Base-by-base conservation (phyloP, 129 eudicot species). In the Chrysanthemum seticuspe region DNA sequence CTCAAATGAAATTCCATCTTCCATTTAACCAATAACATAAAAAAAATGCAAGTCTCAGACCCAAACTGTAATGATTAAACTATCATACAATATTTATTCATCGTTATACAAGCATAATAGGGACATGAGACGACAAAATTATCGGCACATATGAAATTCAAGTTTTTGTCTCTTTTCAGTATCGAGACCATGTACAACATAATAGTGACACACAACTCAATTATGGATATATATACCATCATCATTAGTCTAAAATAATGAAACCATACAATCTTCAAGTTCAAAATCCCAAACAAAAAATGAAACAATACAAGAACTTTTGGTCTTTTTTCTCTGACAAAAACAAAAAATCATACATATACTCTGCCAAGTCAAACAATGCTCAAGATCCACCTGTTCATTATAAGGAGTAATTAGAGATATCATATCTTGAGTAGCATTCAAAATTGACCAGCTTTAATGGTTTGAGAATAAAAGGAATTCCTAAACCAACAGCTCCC, bases 341-440 rank as follows among this genome's bases (percentile, higher is more conserved):
- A 60, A 68, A 51, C 63, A 68, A 59, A 76, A 76, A 7, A 76
- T 31, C 29, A 13, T 68, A 68, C 69, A 68, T 60, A 67, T 58
- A 61, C 59, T 58, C 59, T 47, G 67, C 62, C 70, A 65, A 53
- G 16, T 73, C 51, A 14, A 57, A 52, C 71, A 64, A 65, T 47
- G 64, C 49, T 40, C 56, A 54, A 40, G 19, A 63, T 91, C 97
- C 78, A 95, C 97, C 97, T 95, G 89, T 68, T 13, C 48, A 65
- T 82, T 51, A 15, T 53, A 49, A 70, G 8, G 8, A 68, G 16
- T 36, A n/a, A 15, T 40, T n/a, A 6, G 1, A 13, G 18, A 64
- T 8, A 40, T 64, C 44, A 25, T 4, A 51, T 11, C 6, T 51
- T 51, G 56, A 51, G n/a, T 11, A n/a, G 15, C 56, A 51, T 51